Conservation (phyloP, 2,329 filamentous ascomycete species). For the Xylaria sp. region DNA sequence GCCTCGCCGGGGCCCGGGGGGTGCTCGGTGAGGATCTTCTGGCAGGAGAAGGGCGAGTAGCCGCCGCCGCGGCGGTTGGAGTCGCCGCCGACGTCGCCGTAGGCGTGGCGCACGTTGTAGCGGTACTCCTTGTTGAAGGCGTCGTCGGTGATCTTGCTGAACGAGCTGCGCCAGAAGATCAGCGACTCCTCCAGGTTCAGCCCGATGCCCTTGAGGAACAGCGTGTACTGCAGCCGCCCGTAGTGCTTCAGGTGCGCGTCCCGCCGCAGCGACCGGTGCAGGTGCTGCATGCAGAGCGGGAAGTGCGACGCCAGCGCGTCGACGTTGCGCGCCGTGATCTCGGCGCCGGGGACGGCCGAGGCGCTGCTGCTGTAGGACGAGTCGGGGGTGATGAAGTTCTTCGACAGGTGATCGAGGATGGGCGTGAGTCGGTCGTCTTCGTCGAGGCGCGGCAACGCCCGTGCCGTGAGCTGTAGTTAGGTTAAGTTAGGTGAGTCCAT, state of each 20-base stretch:
- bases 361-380: conserved; percentile 73
- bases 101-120: conserved; percentile 94
- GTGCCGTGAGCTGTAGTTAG: conserved; percentile 71
- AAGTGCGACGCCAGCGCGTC: conserved; percentile 81
- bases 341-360: conserved; percentile 66
- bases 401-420: conserved; percentile 77
- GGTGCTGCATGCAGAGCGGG: conserved; percentile 90
- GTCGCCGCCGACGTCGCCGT: conserved; percentile 94
- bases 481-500: conserved; percentile 11
- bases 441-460: conserved; percentile 86
- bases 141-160: conserved; percentile 88
- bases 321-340: conserved; percentile 77
- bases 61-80: conserved; percentile 82
- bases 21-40: conserved; percentile 91
- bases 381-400: conserved; percentile 93
- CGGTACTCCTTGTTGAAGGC: conserved; percentile 97
- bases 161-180: conserved; percentile 85
- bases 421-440: conserved; percentile 88
- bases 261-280: conserved; percentile 83
- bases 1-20: conserved; percentile 84
- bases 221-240: conserved; percentile 88
- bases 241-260: conserved; percentile 93
- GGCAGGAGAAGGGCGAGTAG: conserved; percentile 90
- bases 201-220: conserved; percentile 96
- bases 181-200: conserved; percentile 89